A percentile compares a stretch with the other conserved stretches of the same genome.
Evolutionary conservation across 2,329 filamentous ascomycete species (phyloP).

Genomic region (Cordyceps javanica): DNA sequence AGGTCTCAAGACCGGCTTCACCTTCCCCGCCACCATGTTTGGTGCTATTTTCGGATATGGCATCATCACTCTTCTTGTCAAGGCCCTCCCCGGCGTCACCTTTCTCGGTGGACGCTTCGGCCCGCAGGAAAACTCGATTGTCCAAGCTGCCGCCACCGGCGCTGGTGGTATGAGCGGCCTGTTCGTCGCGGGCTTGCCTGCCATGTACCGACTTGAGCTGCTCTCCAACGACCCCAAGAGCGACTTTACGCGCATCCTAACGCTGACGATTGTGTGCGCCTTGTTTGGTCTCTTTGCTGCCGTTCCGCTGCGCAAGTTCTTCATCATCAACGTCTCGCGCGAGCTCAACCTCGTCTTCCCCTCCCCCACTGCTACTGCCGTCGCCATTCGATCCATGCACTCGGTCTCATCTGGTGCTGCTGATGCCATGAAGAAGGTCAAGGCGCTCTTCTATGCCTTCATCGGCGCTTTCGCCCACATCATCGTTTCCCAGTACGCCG

Average conservation of each 20-base stretch:
- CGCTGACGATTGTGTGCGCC: conserved; percentile 54
- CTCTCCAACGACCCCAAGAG: conserved; percentile 42
- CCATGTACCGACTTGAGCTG: conserved; percentile 51
- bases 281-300: conserved; percentile 61
- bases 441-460: conserved; percentile 47
- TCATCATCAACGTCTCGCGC: conserved; percentile 58
- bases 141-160: conserved; percentile 54
- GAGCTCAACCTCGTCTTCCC: conserved; percentile 56
- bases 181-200: conserved; percentile 54
- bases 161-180: conserved; percentile 51
- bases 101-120: conserved; percentile 50
- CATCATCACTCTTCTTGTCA: conserved; percentile 48
- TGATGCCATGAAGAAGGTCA: conserved; percentile 51
- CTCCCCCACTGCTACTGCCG: conserved; percentile 51
- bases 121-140: conserved; percentile 56
- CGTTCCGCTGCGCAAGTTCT: conserved; percentile 60
- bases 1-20: conserved; percentile 47
- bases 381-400: conserved; percentile 60
- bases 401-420: conserved; percentile 43
- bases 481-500: conserved; percentile 52
- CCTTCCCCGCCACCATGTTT: conserved; percentile 42
- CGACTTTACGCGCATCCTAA: conserved; percentile 53
- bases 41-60: conserved; percentile 55
- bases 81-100: conserved; percentile 41
- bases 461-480: conserved; percentile 43